These are phyloP conservation scores for Phytophthora foliorum DNA, from an alignment of 352 stramenopile genomes.

Conservation along the genomic window DNA sequence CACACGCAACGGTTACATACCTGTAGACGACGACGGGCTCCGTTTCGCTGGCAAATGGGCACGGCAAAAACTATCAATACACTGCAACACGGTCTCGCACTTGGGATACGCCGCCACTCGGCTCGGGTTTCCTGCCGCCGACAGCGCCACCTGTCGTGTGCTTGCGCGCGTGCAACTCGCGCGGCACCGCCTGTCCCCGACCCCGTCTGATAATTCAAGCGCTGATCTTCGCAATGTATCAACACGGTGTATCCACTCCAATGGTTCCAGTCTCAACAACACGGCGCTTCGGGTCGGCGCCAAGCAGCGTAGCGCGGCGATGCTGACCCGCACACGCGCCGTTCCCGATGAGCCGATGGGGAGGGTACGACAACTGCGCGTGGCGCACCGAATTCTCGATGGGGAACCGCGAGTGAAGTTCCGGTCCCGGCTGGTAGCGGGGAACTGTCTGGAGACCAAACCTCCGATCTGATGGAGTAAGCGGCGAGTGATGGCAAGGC, in stretches of 20 bases:
- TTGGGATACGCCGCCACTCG: no score
- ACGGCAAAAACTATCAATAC: background rate
- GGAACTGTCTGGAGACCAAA: slow-evolving; percentile 8
- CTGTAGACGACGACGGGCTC: slow-evolving; percentile 4
- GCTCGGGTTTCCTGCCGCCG: no score
- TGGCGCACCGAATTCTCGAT: slow-evolving; percentile 38
- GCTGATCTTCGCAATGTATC: slow-evolving; percentile 22
- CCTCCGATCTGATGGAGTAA: slow-evolving; percentile 3
- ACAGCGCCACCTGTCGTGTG: slow-evolving; percentile 14
- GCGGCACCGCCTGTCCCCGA: slow-evolving; percentile 27
- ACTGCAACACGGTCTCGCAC: no score
- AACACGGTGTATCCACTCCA: slow-evolving; percentile 1
- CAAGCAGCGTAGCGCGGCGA: background rate
- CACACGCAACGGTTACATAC: slow-evolving; percentile 9
- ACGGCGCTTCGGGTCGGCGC: background rate
- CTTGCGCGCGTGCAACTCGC: slow-evolving; percentile 2
- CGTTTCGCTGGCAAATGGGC: background rate
- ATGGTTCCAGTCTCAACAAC: no score
- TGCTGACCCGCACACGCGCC: no score
- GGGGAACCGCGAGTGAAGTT: slow-evolving; percentile 20
- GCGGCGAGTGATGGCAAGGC: background rate
- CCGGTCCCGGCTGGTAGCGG: slow-evolving; percentile 9
- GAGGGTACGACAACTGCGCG: slow-evolving; percentile 24
- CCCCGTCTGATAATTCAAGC: slow-evolving; percentile 39
- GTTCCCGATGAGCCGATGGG: slow-evolving; percentile 29